phyloP scores from a whole-genome alignment of 352 stramenopile genomes.

The Globisporangium ultimum region DNA sequence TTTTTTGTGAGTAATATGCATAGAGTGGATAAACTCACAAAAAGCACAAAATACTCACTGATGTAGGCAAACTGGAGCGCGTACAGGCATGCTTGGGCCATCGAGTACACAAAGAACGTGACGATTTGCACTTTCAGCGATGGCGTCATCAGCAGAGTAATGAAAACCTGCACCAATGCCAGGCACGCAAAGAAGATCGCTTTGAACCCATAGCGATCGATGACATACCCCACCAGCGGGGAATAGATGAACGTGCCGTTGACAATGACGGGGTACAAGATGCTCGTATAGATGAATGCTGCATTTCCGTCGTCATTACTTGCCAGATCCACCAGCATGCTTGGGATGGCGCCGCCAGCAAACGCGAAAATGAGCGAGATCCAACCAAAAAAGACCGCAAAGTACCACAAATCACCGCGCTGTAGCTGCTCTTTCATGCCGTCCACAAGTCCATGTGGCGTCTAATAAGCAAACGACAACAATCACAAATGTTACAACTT shows the following conservation, averaged over 20 bases:
- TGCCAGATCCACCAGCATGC: slow-evolving; percentile 47
- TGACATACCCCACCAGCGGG: slow-evolving; percentile 63
- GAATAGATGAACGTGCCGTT: slow-evolving; percentile 84
- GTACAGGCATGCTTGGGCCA: slow-evolving; percentile 75
- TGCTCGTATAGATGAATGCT: slow-evolving; percentile 55
- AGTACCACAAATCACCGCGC: slow-evolving; percentile 67
- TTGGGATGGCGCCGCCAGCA: slow-evolving; percentile 67
- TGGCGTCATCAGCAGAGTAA: slow-evolving; percentile 56
- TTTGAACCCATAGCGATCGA: slow-evolving; percentile 81
- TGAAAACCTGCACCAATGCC: slow-evolving; percentile 61
- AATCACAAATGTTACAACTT: neutral
- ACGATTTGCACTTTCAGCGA: slow-evolving; percentile 55
- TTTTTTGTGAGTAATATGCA: neutral
- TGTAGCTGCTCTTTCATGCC: slow-evolving; percentile 55
- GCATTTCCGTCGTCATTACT: slow-evolving; percentile 17
- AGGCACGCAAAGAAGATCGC: slow-evolving; percentile 66
- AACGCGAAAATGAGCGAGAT: slow-evolving; percentile 82
- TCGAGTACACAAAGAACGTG: slow-evolving; percentile 71
- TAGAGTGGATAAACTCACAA: neutral
- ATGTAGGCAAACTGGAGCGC: slow-evolving; percentile 85
- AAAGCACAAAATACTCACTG: slow-evolving; percentile 35
- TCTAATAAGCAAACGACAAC: slow-evolving; percentile 18
- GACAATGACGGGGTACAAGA: slow-evolving; percentile 71
- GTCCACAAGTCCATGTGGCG: slow-evolving; percentile 51
- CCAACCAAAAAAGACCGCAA: slow-evolving; percentile 78